Evolutionary conservation across 768 basidiomycete species (phyloP).

Genomic region (Phaeotremella fagi): DNA sequence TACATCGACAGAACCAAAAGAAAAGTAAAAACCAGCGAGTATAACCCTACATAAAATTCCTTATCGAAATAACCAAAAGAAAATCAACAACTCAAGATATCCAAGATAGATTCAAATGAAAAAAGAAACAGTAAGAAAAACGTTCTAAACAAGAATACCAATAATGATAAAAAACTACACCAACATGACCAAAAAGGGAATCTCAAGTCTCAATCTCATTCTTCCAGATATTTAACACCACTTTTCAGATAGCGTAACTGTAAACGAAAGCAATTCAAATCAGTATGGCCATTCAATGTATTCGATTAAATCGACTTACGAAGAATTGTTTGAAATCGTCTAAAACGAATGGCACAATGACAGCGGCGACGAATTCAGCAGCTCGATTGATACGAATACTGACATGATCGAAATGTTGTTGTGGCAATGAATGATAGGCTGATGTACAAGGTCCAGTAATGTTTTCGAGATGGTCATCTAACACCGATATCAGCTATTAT

Average conservation of each 20-base stretch:
- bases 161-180: too few relatives aligned
- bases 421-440: constrained; percentile 22
- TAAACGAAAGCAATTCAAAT: too few relatives aligned
- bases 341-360: constrained; percentile 33
- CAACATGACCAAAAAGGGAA: background rate
- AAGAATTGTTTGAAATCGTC: constrained; percentile 43
- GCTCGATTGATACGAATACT: constrained; percentile 17
- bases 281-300: background rate
- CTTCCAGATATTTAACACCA: constrained; percentile 34
- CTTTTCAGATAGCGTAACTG: constrained; percentile 34
- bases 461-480: constrained; percentile 33
- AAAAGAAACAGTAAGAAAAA: too few relatives aligned
- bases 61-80: too few relatives aligned
- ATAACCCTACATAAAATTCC: too few relatives aligned
- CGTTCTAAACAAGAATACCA: too few relatives aligned
- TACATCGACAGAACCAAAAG: too few relatives aligned
- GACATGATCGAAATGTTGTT: constrained; percentile 16
- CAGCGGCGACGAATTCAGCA: constrained; percentile 31
- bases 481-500: background rate
- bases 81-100: too few relatives aligned
- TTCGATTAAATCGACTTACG: constrained; percentile 18
- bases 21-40: too few relatives aligned
- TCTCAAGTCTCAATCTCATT: constrained; percentile 13
- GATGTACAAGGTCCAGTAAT: constrained; percentile 26
- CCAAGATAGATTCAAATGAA: too few relatives aligned